A percentile compares a stretch with the other conserved stretches of the same genome.
These are phyloP conservation scores for Ogataea saltuana DNA, from an alignment of 805 yeast species.

Conservation along the genomic window DNA sequence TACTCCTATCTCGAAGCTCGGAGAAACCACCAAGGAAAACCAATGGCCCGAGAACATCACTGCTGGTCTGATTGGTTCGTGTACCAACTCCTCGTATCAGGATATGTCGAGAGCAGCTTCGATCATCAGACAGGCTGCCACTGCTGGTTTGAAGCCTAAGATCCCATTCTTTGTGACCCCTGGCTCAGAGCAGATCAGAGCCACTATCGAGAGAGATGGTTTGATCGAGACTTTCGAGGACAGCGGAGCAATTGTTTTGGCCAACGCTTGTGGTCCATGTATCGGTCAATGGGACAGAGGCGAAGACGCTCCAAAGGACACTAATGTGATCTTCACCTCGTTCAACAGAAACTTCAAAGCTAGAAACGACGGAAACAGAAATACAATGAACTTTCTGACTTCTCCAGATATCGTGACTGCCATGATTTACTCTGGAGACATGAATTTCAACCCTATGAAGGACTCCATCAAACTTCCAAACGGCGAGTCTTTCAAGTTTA, in stretches of 20 bases:
- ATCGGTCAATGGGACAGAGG: slow-evolving; percentile 98
- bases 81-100: slow-evolving; percentile 98
- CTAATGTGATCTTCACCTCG: slow-evolving; percentile 94
- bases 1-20: slow-evolving; percentile 88
- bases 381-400: slow-evolving; percentile 94
- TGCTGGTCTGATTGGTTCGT: slow-evolving; percentile 96
- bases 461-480: slow-evolving; percentile 84
- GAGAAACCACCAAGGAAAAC: slow-evolving; percentile 77
- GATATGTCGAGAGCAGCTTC: slow-evolving; percentile 98
- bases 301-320: slow-evolving; percentile 85
- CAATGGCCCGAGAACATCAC: slow-evolving; percentile 92
- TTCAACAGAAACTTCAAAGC: slow-evolving; percentile 98
- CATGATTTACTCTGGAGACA: slow-evolving; percentile 93
- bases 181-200: slow-evolving; percentile 98
- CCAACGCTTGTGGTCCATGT: slow-evolving; percentile 99
- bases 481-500: slow-evolving; percentile 87
- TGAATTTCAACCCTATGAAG: slow-evolving; percentile 93
- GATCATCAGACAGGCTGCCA: slow-evolving; percentile 85
- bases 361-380: slow-evolving; percentile 97
- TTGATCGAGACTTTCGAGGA: slow-evolving; percentile 83
- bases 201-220: slow-evolving; percentile 97
- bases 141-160: slow-evolving; percentile 89
- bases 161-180: slow-evolving; percentile 93
- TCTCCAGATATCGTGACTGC: slow-evolving; percentile 97
- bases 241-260: slow-evolving; percentile 91